Evolutionary conservation across 2,329 filamentous ascomycete genomes (phyloP).

Genomic region (Cladophialophora carrionii): DNA sequence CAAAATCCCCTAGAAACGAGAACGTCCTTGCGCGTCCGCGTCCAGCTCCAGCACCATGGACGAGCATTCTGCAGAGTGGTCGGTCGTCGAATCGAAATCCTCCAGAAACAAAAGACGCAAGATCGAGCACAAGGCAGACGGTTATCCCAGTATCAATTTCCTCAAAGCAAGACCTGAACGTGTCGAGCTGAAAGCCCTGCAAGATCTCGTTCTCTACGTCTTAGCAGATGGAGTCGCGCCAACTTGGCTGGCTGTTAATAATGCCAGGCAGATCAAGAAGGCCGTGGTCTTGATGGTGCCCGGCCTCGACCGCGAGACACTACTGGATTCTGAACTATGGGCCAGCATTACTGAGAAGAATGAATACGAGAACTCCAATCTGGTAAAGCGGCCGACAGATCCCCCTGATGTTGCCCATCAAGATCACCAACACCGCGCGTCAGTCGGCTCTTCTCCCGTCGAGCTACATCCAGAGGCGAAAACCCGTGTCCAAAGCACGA

Average conservation of each 20-base stretch:
- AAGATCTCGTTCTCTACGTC: conserved; percentile 62
- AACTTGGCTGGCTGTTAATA: conserved; percentile 65
- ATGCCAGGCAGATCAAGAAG: conserved; percentile 64
- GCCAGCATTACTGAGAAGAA: neutral
- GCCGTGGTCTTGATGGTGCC: conserved; percentile 91
- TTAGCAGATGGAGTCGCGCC: conserved; percentile 64
- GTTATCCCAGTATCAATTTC: conserved; percentile 27
- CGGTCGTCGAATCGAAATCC: conserved; percentile 30
- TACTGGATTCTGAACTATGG: conserved; percentile 26
- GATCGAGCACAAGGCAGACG: conserved; percentile 12
- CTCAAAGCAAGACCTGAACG: conserved; percentile 25
- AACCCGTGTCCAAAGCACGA: neutral
- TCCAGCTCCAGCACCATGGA: conserved; percentile 7
- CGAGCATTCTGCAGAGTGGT: conserved; percentile 19
- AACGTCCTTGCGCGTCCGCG: neutral
- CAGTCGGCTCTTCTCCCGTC: neutral
- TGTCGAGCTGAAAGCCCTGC: conserved; percentile 61
- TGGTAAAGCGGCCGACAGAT: neutral
- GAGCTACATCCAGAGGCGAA: neutral
- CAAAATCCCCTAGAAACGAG: neutral
- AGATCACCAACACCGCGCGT: neutral
- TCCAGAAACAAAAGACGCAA: conserved; percentile 32
- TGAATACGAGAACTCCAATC: neutral
- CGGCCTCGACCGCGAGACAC: conserved; percentile 87
- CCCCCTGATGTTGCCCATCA: neutral